Conservation (phyloP, 2,329 filamentous ascomycete genomes). For the Tolypocladium sp. region DNA sequence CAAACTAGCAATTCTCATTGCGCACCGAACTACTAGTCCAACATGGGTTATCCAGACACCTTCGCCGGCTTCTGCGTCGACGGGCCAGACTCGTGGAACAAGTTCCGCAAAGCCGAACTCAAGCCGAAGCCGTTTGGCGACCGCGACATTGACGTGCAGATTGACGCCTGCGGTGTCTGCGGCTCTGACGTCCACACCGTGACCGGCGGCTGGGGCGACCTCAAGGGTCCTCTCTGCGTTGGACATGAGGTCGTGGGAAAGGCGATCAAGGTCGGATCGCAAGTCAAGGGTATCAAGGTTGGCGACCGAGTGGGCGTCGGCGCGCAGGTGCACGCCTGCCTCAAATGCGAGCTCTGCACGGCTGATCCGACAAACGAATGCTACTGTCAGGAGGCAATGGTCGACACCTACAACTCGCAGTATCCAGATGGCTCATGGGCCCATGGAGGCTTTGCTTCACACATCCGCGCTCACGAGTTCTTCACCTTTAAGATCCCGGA, state of each 20-base stretch:
- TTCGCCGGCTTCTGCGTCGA: constrained; percentile 34
- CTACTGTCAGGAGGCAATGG: constrained; percentile 33
- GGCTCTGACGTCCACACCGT: constrained; percentile 53
- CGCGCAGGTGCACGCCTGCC: constrained; percentile 49
- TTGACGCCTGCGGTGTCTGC: constrained; percentile 59
- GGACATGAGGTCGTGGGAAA: constrained; percentile 52
- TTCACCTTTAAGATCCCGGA: constrained; percentile 54
- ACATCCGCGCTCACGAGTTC: constrained; percentile 41
- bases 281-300: constrained; percentile 39
- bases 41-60: constrained; percentile 34
- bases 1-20: neutral
- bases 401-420: constrained; percentile 48
- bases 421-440: constrained; percentile 50
- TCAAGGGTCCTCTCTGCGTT: constrained; percentile 37
- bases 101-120: constrained; percentile 27
- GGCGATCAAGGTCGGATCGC: constrained; percentile 36
- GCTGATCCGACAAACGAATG: constrained; percentile 33
- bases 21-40: constrained; percentile 2
- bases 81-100: constrained; percentile 30
- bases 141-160: constrained; percentile 54
- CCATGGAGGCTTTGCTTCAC: constrained; percentile 54
- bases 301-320: constrained; percentile 59
- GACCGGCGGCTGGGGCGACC: constrained; percentile 46
- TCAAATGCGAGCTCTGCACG: constrained; percentile 38
- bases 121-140: constrained; percentile 27